Conservation (phyloP, 805 yeast genomes). For the Yamadazyma phyllophila region DNA sequence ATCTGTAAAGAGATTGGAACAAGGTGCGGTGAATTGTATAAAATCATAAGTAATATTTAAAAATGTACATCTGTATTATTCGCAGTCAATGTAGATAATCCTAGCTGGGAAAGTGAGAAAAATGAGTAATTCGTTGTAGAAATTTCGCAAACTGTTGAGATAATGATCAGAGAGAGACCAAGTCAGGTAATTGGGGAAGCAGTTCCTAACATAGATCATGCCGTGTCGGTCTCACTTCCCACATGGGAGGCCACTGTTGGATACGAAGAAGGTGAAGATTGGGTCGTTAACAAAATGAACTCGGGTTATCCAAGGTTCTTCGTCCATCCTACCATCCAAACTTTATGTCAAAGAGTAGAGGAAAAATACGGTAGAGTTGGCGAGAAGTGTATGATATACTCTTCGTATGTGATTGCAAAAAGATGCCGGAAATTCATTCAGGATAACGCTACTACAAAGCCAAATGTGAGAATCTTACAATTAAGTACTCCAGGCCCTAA, state of each 20-base stretch:
- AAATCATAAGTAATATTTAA: slow-evolving; percentile 40
- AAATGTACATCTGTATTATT: background rate
- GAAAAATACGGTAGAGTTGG: slow-evolving; percentile 75
- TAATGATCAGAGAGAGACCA: slow-evolving; percentile 18
- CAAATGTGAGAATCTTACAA: slow-evolving; percentile 62
- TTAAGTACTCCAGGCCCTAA: slow-evolving; percentile 68
- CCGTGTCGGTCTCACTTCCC: slow-evolving; percentile 92
- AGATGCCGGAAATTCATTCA: slow-evolving; percentile 79
- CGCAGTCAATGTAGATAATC: no score
- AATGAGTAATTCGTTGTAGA: slow-evolving; percentile 5
- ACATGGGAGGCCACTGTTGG: slow-evolving; percentile 94
- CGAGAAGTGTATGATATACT: slow-evolving; percentile 73
- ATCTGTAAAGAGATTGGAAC: slow-evolving; percentile 29
- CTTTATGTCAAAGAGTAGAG: slow-evolving; percentile 53
- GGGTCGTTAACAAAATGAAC: slow-evolving; percentile 73
- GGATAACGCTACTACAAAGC: slow-evolving; percentile 30
- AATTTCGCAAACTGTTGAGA: background rate
- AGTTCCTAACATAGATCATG: slow-evolving; percentile 89
- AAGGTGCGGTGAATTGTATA: slow-evolving; percentile 76
- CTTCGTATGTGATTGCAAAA: slow-evolving; percentile 75
- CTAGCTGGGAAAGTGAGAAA: background rate
- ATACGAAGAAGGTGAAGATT: slow-evolving; percentile 84
- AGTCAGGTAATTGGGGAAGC: slow-evolving; percentile 68
- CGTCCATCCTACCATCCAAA: slow-evolving; percentile 61
- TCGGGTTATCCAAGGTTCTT: slow-evolving; percentile 90